Base-by-base conservation (phyloP, 2,329 filamentous ascomycete species). In the Claviceps sorghi region DNA sequence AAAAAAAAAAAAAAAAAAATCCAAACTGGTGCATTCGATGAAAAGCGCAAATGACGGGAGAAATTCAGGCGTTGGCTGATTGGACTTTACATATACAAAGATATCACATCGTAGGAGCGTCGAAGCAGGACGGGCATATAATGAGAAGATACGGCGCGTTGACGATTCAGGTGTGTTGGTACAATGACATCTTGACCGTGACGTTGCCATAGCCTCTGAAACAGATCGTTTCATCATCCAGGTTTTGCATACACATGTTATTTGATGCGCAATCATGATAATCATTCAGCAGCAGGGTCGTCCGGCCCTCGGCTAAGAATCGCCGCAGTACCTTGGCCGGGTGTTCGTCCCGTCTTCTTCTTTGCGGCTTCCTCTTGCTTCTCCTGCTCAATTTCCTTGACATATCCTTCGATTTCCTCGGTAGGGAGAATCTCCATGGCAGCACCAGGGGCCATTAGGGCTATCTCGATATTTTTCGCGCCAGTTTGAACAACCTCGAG, bases 401-500 rank as follows among this genome's bases (percentile, higher is more conserved):
- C 94, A 65, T 95, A 96, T 61, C 81, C 80, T 76, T 98, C 93
- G 64, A 98, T 98, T 64, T 95, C 88, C 69, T 97, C 91, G 34
- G 91, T 85, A 2, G 89, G 88, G 60, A 98, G 79, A 82, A 95
- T 90, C 76, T 97, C 90, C 57, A 98, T 81, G 17, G 78, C 70
- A 76, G 95, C 89, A 50, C 88, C 90, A 7, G 93, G 90, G 8
- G 88, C 87, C 89, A 97, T 96, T 65, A 98, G 84, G 54, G 94
- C 93, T 64, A 98, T 97, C 74, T 98, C 93, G 64, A 98, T 98
- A 72, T 98, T 98, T 82, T 98, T 98, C 51, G 93, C 93, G 57
- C 93, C 93, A 2, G 93, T 98, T 73, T 98, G 93, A 56, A 98
- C 93, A 51, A 98, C 93, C 71, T 98, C 93, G 55, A 98, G 76